phyloP scores from a whole-genome alignment of 495 filamentous ascomycete species.

The Jackrogersella minutella region DNA sequence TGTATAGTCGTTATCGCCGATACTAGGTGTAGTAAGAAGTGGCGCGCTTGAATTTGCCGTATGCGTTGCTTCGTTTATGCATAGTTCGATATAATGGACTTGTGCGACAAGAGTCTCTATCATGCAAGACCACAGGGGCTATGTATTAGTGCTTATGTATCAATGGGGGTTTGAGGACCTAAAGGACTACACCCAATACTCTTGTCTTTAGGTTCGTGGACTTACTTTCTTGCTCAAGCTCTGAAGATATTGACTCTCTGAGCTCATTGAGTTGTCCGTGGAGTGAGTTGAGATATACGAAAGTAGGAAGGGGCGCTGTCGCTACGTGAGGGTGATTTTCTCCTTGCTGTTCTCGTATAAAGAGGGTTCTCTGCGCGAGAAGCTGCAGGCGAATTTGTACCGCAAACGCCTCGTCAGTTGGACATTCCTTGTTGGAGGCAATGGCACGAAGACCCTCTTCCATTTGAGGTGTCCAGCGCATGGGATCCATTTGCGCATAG shows the following conservation, averaged over 20 bases:
- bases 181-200: not conserved
- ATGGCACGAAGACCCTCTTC: constrained; percentile 46
- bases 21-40: constrained; percentile 19
- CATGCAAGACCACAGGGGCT: not conserved
- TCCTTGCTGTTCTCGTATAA: constrained; percentile 22
- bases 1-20: constrained; percentile 1
- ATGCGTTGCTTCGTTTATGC: constrained; percentile 47
- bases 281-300: constrained; percentile 7
- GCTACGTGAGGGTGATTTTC: not conserved
- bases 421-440: constrained; percentile 37
- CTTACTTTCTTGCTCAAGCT: constrained; percentile 12
- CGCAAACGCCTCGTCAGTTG: constrained; percentile 55
- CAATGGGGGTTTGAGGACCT: not conserved
- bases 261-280: constrained; percentile 21
- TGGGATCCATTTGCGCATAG: constrained; percentile 43
- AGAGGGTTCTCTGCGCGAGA: constrained; percentile 33
- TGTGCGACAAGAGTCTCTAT: constrained; percentile 46
- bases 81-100: constrained; percentile 50
- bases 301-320: constrained; percentile 1
- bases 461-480: constrained; percentile 51
- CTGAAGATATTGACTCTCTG: not conserved
- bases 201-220: not conserved
- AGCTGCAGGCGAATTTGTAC: constrained; percentile 58
- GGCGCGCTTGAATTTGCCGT: constrained; percentile 34
- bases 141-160: not conserved